Percentiles rank a stretch among this genome's conserved stretches.
These are phyloP conservation scores for Candida boleticola DNA, from an alignment of 805 yeast species.

Conservation along the genomic window DNA sequence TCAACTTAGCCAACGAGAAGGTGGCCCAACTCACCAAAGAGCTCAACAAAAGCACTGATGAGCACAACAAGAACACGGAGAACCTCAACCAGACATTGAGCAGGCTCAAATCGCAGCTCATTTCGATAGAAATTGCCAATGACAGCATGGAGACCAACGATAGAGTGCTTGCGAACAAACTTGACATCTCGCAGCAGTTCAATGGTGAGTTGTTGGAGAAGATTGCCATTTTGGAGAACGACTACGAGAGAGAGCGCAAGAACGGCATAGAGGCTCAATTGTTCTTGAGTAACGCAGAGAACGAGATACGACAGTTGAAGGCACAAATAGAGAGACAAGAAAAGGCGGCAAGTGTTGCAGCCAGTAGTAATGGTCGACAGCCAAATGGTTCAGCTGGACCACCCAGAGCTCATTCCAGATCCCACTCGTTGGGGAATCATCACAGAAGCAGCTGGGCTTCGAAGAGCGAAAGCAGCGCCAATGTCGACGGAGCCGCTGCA, in stretches of 20 bases:
- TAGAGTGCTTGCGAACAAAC: conserved; percentile 31
- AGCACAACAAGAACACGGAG: conserved; percentile 9
- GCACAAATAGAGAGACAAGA: conserved; percentile 5
- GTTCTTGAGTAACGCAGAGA: conserved; percentile 29
- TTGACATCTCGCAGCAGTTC: conserved; percentile 33
- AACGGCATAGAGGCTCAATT: conserved; percentile 23
- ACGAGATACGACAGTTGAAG: conserved; percentile 23
- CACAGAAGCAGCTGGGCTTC: neutral
- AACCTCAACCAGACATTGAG: conserved; percentile 18
- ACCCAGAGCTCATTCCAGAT: neutral
- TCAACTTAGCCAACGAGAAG: conserved; percentile 15
- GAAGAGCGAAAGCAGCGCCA: neutral
- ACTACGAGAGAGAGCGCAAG: conserved; percentile 28
- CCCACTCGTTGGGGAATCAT: neutral
- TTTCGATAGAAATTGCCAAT: conserved; percentile 41
- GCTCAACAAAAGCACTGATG: conserved; percentile 15
- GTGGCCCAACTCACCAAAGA: conserved; percentile 17
- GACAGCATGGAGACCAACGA: conserved; percentile 41
- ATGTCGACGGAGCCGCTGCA: neutral
- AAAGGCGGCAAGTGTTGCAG: conserved; percentile 2
- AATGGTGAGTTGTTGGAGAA: conserved; percentile 43
- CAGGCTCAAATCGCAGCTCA: conserved; percentile 28
- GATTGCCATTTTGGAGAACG: conserved; percentile 42
- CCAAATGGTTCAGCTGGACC: neutral
- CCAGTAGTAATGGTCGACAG: conserved; percentile 1